Evolutionary conservation across 2,329 filamentous ascomycete genomes (phyloP).

Genomic region (Calonectria pauciramosa): DNA sequence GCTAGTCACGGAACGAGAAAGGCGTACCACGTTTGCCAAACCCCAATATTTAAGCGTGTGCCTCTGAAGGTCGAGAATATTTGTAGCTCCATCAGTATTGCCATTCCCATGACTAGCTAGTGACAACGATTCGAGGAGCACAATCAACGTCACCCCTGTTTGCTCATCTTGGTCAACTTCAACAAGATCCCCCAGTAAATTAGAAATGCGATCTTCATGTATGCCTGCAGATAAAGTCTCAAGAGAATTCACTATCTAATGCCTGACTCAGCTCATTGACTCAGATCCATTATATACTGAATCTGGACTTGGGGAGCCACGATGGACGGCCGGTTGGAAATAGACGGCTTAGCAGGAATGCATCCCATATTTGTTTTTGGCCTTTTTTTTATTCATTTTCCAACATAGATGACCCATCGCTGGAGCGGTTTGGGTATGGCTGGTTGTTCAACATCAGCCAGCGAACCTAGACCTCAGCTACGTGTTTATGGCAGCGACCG

Average conservation of each 20-base stretch:
- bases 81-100: too few relatives aligned
- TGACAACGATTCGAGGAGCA: neutral
- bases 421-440: neutral
- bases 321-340: neutral
- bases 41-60: neutral
- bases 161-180: too few relatives aligned
- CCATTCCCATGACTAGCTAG: neutral
- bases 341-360: neutral
- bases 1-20: neutral
- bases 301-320: too few relatives aligned
- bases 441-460: neutral
- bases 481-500: neutral
- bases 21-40: neutral
- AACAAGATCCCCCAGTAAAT: too few relatives aligned
- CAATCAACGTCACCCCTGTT: neutral
- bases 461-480: neutral
- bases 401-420: neutral
- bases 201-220: too few relatives aligned
- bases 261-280: too few relatives aligned
- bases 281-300: too few relatives aligned
- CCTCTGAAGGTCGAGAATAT: neutral
- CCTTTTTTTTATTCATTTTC: too few relatives aligned
- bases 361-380: neutral
- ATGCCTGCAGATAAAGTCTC: too few relatives aligned
- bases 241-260: too few relatives aligned